Conservation (phyloP, 192 early-diverging fungal species). For the Coemansia sp. region DNA sequence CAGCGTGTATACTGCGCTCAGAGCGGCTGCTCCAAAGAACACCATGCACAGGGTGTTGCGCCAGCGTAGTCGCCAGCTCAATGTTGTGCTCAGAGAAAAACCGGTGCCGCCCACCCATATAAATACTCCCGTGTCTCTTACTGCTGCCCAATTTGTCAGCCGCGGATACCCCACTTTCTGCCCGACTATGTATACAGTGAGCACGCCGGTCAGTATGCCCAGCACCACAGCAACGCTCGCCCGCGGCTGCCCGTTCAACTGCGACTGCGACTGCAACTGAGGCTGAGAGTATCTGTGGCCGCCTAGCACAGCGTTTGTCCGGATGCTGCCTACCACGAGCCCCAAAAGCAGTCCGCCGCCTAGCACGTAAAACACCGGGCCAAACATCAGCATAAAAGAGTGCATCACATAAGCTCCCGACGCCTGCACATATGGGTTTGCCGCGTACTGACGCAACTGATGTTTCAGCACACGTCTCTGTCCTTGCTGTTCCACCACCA, state of each 20-base stretch:
- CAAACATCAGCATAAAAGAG: conserved; percentile 48
- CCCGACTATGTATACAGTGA: not conserved
- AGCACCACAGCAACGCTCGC: not conserved
- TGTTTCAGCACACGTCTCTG: conserved; percentile 15
- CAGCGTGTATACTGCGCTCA: conserved; percentile 10
- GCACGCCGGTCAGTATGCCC: not conserved
- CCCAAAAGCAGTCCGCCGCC: conserved; percentile 18
- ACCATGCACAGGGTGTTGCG: conserved; percentile 1
- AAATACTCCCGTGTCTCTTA: too few species aligned
- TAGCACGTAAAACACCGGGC: conserved; percentile 23
- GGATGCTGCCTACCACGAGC: too few species aligned
- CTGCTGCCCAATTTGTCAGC: not conserved
- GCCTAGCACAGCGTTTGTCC: not conserved
- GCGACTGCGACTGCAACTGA: not conserved
- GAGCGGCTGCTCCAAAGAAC: not conserved
- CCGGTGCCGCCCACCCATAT: not conserved
- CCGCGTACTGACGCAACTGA: conserved; percentile 35
- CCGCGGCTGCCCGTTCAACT: not conserved
- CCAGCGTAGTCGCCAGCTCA: conserved; percentile 17
- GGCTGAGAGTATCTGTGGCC: not conserved
- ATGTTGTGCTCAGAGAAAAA: not conserved
- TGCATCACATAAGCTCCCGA: conserved; percentile 51
- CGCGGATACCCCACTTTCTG: not conserved
- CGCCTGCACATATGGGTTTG: conserved; percentile 38
- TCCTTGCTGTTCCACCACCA: not conserved